phyloP scores from a whole-genome alignment of 106 monocot species.

The Xerophyta viscosa region DNA sequence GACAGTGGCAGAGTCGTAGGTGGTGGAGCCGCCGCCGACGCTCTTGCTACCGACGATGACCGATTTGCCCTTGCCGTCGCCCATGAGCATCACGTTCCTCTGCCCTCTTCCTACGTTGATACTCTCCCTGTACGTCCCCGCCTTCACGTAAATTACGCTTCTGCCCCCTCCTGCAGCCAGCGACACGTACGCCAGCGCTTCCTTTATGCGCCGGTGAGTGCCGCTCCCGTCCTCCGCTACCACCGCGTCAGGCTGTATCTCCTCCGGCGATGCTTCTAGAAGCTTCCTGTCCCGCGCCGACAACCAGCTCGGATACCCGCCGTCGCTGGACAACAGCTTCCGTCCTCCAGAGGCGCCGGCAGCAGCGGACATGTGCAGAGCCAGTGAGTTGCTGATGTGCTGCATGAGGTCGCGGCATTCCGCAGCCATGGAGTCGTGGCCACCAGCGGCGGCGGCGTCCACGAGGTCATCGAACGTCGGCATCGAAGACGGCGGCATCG shows the following conservation, averaged over 20 bases:
- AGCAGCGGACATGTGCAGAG: slow-evolving; percentile 23
- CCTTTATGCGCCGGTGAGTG: slow-evolving; percentile 43
- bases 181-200: slow-evolving; percentile 50
- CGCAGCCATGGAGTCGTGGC: too few species aligned
- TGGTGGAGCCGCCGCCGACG: slow-evolving; percentile 36
- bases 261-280: slow-evolving; percentile 35
- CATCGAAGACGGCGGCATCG: background rate
- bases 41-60: slow-evolving; percentile 46
- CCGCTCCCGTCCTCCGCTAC: slow-evolving; percentile 66
- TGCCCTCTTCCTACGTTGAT: slow-evolving; percentile 51
- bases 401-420: slow-evolving; percentile 19
- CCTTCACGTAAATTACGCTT: slow-evolving; percentile 65
- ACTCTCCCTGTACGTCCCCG: slow-evolving; percentile 63
- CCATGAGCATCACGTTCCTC: slow-evolving; percentile 75
- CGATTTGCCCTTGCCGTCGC: slow-evolving; percentile 71
- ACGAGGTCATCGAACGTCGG: too few species aligned
- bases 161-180: too few species aligned
- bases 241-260: slow-evolving; percentile 56
- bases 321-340: slow-evolving; percentile 8
- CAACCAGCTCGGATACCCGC: slow-evolving; percentile 48
- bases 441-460: too few species aligned
- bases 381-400: slow-evolving; percentile 54
- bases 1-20: slow-evolving; percentile 72
- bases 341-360: background rate
- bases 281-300: slow-evolving; percentile 44